Conservation (phyloP, 2,329 filamentous ascomycete species). For the Fusarium denticulatum region DNA sequence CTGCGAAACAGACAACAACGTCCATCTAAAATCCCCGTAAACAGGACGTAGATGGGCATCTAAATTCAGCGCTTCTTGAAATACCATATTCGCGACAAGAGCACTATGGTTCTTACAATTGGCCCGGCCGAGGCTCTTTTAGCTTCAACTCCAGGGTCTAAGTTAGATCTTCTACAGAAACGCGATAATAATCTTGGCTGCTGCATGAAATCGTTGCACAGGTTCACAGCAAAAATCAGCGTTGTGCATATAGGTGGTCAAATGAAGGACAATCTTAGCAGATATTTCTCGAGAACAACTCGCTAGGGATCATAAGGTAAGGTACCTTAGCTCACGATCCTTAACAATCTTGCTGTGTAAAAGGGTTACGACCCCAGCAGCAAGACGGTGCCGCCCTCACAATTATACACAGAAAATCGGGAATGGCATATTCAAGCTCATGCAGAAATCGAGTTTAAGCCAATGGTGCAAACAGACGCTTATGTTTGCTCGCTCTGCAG, state of each 20-base stretch:
- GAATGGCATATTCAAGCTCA: not conserved
- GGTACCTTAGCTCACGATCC: not conserved
- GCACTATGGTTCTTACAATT: not conserved
- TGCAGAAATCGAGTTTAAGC: not conserved
- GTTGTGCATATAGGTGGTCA: not conserved
- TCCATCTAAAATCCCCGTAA: not conserved
- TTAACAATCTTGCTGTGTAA: not conserved
- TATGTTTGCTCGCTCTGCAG: not conserved
- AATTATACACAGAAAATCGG: not conserved
- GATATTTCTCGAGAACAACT: not conserved
- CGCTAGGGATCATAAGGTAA: no score
- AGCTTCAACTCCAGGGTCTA: not conserved
- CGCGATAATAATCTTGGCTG: not conserved
- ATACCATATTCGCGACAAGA: not conserved
- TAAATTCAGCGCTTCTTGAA: not conserved
- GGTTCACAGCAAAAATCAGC: not conserved
- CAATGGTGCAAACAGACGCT: not conserved
- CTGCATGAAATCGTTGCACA: not conserved
- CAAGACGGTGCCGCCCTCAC: not conserved
- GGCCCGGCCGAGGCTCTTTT: not conserved
- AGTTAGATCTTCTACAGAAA: not conserved
- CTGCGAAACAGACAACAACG: not conserved
- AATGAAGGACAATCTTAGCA: not conserved
- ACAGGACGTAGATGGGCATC: not conserved
- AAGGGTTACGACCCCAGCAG: not conserved